phyloP scores from a whole-genome alignment of 352 stramenopile genomes.

The Plasmopara muralis region DNA sequence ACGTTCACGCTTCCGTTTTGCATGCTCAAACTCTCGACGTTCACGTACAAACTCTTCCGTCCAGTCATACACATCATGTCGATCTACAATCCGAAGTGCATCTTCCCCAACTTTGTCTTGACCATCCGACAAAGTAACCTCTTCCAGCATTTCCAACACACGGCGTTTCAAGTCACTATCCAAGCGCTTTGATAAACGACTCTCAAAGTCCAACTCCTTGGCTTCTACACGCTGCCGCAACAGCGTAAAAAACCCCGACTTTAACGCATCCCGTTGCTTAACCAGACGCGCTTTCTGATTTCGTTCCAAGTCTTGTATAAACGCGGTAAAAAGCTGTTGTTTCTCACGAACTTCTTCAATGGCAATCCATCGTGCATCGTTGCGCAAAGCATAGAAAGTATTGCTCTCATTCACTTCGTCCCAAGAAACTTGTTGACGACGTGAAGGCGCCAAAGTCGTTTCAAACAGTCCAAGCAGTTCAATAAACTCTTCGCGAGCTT shows the following conservation, averaged over 20 bases:
- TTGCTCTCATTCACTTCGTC: conserved; percentile 41
- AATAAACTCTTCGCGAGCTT: conserved; percentile 64
- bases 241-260: conserved; percentile 31
- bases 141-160: conserved; percentile 36
- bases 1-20: conserved; percentile 42
- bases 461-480: conserved; percentile 59
- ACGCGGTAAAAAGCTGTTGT: conserved; percentile 63
- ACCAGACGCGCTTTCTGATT: conserved; percentile 39
- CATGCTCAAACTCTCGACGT: conserved; percentile 40
- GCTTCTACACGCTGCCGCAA: conserved; percentile 33
- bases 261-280: conserved; percentile 39
- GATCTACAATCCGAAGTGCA: conserved; percentile 28
- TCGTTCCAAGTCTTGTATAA: conserved; percentile 54
- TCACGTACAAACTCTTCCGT: conserved; percentile 40
- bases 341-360: conserved; percentile 57
- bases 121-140: conserved; percentile 17
- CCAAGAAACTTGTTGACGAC: conserved; percentile 25
- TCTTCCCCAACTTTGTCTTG: conserved; percentile 21
- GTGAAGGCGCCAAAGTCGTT: conserved; percentile 26
- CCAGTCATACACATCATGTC: conserved; percentile 63
- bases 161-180: conserved; percentile 42
- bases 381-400: conserved; percentile 51
- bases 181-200: conserved; percentile 25
- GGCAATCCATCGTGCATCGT: conserved; percentile 57
- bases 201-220: conserved; percentile 20